Evolutionary conservation across 768 basidiomycete species (phyloP), one percentile per base, ranked within the genome.

Genomic region (Russula sp.): DNA sequence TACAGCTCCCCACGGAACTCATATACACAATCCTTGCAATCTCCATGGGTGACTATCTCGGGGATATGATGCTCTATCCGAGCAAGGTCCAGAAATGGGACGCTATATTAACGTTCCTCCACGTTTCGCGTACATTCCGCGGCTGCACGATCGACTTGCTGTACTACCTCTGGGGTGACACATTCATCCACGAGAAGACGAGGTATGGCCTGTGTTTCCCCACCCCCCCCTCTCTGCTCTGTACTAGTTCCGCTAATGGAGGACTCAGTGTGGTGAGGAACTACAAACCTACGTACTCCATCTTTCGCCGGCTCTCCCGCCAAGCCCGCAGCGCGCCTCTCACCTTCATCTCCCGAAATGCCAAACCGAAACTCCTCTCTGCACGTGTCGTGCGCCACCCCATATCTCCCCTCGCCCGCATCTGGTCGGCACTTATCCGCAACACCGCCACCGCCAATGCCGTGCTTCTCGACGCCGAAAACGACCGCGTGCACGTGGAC

Each of bases 141-240:
- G 42, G 51, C 10, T 61, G 59, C 40, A 65, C 66, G 6, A 55
- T 67, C 64, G 61, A 65, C 20, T 8, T 67, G 16, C 5, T 67
- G n/a, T 57, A 65, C 40, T 47, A 67, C 27, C 56, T 67, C 0
- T 67, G 66, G 66, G 66, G 66, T 4, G 66, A 67, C 20, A 66
- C 66, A 2, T 67, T 67, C 48, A 67, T 67, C 35, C 57, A 51
- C 22, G 58, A 66, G 35, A 55, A 35, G 47, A 64, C 63, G 34
- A 54, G 55, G 65, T 60, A 55, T n/a, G 60, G 8, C 34, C 34
- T 37, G 5, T 32, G 10, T 35, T 7, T n/a, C n/a, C n/a, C n/a
- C 10, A 3, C 22, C 45, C 14, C 14, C 44, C 13, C 11, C 27
- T 22, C 8, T 2, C 47, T 20, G 6, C 18, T 37, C 31, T 8